Percentiles rank a stretch among this genome's conserved stretches.
Evolutionary conservation across 352 stramenopile genomes (phyloP).

Genomic region (Discostella stelligera): DNA sequence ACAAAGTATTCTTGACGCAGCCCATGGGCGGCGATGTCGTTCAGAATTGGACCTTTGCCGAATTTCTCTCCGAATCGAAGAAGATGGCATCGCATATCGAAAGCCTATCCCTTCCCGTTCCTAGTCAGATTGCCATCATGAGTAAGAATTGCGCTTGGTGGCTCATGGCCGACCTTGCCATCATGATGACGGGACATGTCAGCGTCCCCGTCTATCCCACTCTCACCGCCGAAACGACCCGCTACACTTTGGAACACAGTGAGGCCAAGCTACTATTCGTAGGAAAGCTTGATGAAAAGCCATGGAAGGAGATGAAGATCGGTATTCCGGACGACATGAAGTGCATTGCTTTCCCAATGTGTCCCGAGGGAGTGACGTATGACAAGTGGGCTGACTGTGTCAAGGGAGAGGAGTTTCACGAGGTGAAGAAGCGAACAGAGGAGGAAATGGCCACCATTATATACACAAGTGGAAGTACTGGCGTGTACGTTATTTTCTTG

Average conservation of each 20-base stretch:
- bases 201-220: constrained; percentile 68
- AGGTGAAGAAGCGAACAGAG: constrained; percentile 32
- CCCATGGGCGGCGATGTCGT: constrained; percentile 57
- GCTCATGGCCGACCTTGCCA: constrained; percentile 73
- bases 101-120: constrained; percentile 36
- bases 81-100: constrained; percentile 66
- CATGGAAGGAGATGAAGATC: constrained; percentile 64
- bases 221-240: constrained; percentile 60
- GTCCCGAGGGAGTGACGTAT: constrained; percentile 38
- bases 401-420: constrained; percentile 39
- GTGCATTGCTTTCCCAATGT: constrained; percentile 64
- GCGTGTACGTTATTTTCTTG: constrained; percentile 36
- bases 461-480: constrained; percentile 71
- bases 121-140: constrained; percentile 68
- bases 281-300: constrained; percentile 65
- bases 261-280: constrained; percentile 70
- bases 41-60: constrained; percentile 55
- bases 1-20: constrained; percentile 60
- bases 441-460: constrained; percentile 57
- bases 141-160: constrained; percentile 72
- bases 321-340: constrained; percentile 57
- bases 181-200: constrained; percentile 64
- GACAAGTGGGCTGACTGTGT: constrained; percentile 62
- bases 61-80: constrained; percentile 63
- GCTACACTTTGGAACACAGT: constrained; percentile 70